Percentiles rank a stretch among this genome's conserved stretches.
Conservation (phyloP, 1,284 basidiomycete genomes). For the Calocybe gambosa region DNA sequence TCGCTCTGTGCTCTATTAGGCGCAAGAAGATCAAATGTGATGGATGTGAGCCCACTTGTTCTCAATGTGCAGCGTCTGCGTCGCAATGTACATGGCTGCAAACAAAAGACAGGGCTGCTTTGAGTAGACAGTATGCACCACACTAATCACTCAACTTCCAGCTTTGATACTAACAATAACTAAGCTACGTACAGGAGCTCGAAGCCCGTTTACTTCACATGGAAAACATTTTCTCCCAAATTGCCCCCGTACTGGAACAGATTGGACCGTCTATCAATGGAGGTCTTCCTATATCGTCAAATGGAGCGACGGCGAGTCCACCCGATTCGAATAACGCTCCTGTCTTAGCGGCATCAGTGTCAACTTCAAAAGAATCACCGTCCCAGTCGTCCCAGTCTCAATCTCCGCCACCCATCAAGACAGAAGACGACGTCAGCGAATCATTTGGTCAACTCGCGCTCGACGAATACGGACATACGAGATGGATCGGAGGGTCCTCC, state of each 20-base stretch:
- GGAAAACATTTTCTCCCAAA: slow-evolving; percentile 73
- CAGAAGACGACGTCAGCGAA: slow-evolving; percentile 68
- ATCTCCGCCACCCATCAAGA: slow-evolving; percentile 45
- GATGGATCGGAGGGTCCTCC: slow-evolving; percentile 89
- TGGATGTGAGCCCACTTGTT: slow-evolving; percentile 77
- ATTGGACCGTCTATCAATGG: slow-evolving; percentile 48
- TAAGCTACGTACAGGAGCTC: slow-evolving; percentile 81
- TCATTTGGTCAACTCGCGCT: slow-evolving; percentile 81
- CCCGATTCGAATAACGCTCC: slow-evolving; percentile 24
- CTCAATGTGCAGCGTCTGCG: slow-evolving; percentile 66
- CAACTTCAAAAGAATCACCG: slow-evolving; percentile 30
- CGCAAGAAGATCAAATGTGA: slow-evolving; percentile 89
- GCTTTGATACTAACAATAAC: background rate
- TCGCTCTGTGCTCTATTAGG: slow-evolving; percentile 32
- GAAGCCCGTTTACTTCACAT: slow-evolving; percentile 79
- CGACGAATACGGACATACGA: slow-evolving; percentile 84
- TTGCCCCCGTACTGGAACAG: slow-evolving; percentile 70
- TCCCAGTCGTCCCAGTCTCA: slow-evolving; percentile 32
- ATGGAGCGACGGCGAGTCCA: slow-evolving; percentile 26
- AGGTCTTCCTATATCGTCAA: slow-evolving; percentile 28
- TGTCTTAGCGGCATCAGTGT: slow-evolving; percentile 34
- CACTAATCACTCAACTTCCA: background rate
- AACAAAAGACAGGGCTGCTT: slow-evolving; percentile 78
- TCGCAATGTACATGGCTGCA: slow-evolving; percentile 80
- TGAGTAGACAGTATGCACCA: slow-evolving; percentile 74